These are phyloP conservation scores for Phialemonium atrogriseum DNA, from an alignment of 2,329 filamentous ascomycete species.

Conservation along the genomic window DNA sequence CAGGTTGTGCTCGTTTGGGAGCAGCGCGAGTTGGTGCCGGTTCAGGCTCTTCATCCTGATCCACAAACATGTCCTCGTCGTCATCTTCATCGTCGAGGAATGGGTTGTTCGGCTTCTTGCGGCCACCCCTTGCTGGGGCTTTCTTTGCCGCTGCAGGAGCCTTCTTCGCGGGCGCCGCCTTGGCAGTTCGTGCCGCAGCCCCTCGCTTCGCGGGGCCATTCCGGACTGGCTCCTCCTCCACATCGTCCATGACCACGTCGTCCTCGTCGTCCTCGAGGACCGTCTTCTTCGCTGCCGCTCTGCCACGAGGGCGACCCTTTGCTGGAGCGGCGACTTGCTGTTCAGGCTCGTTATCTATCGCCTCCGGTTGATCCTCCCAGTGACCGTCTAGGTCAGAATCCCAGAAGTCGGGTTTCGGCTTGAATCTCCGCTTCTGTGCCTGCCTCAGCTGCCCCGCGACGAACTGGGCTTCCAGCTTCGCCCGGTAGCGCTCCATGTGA, in stretches of 20 bases:
- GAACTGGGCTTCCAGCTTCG: conserved; percentile 63
- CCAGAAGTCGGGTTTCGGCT: conserved; percentile 73
- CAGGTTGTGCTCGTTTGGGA: conserved; percentile 21
- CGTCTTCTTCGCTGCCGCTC: conserved; percentile 15
- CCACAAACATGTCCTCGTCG: conserved; percentile 25
- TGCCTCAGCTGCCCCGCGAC: conserved; percentile 52
- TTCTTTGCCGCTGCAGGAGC: conserved; percentile 36
- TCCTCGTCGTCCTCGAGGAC: conserved; percentile 33
- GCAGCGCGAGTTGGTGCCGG: conserved; percentile 11
- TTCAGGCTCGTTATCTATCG: conserved; percentile 39
- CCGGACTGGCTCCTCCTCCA: conserved; percentile 40
- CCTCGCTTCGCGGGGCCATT: conserved; percentile 19
- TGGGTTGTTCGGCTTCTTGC: conserved; percentile 30
- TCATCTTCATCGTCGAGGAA: conserved; percentile 31
- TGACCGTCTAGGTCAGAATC: conserved; percentile 82
- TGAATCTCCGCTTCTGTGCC: conserved; percentile 42
- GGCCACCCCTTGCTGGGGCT: conserved; percentile 32
- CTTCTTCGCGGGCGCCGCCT: conserved; percentile 24
- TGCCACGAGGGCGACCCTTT: conserved; percentile 21
- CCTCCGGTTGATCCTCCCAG: conserved; percentile 75
- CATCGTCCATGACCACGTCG: conserved; percentile 41
- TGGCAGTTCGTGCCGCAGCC: conserved; percentile 21
- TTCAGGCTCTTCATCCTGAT: conserved; percentile 21
- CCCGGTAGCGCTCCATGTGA: conserved; percentile 66
- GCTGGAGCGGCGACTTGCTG: conserved; percentile 22